These are phyloP conservation scores for Vigna nakashimae DNA, from an alignment of 306 rosid genomes.

Conservation along the genomic window DNA sequence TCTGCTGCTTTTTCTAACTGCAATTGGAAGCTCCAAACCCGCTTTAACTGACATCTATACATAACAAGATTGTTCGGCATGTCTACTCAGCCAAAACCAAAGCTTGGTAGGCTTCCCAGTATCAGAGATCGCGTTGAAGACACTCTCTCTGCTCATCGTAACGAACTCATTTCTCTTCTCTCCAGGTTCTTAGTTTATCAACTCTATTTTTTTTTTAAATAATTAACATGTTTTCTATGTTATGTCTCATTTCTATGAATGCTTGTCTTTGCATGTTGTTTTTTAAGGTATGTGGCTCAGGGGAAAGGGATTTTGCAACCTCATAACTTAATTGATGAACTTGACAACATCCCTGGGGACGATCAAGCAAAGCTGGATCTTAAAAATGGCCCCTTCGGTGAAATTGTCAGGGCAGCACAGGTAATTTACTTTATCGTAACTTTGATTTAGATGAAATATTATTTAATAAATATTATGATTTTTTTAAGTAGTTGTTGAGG, in stretches of 20 bases:
- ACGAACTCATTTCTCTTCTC: constrained; percentile 85
- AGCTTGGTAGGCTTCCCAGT: constrained; percentile 69
- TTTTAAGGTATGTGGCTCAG: constrained; percentile 76
- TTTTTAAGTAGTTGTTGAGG: background rate
- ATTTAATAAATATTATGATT: background rate
- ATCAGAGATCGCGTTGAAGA: constrained; percentile 83
- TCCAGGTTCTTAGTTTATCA: constrained; percentile 63
- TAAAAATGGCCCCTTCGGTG: constrained; percentile 52
- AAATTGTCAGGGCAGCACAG: constrained; percentile 58
- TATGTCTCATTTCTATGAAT: background rate
- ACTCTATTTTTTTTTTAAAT: constrained; percentile 1
- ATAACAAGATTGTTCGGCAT: constrained; percentile 45
- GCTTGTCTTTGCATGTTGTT: background rate
- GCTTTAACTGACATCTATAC: background rate
- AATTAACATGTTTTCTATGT: background rate
- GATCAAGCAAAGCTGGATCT: constrained; percentile 50
- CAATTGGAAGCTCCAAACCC: background rate
- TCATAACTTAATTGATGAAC: constrained; percentile 81
- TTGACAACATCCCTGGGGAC: constrained; percentile 55
- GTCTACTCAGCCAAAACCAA: constrained; percentile 56
- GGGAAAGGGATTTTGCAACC: constrained; percentile 94
- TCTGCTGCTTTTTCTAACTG: background rate
- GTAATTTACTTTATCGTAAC: constrained; percentile 23
- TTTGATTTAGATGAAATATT: background rate
- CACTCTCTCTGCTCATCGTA: constrained; percentile 84